Evolutionary conservation across 2,329 filamentous ascomycete species (phyloP).

Genomic region (Talaromyces sp.): DNA sequence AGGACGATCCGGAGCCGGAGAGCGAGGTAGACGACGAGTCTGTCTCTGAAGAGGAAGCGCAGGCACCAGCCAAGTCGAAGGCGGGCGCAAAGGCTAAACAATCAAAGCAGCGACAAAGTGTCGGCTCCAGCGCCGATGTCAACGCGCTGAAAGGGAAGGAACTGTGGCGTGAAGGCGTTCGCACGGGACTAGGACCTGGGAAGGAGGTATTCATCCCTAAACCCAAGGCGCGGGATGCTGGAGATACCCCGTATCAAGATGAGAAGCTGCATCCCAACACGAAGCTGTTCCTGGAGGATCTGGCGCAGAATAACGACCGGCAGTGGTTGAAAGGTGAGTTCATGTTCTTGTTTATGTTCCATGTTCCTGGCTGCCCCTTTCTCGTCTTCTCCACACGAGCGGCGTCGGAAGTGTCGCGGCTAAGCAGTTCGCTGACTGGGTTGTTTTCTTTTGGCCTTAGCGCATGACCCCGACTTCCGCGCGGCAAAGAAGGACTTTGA

Average conservation of each 20-base stretch:
- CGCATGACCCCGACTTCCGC: conserved; percentile 78
- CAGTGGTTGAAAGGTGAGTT: conserved; percentile 64
- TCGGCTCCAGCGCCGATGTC: background rate
- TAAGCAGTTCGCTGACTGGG: conserved; percentile 9
- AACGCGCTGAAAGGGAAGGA: conserved; percentile 46
- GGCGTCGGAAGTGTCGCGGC: background rate
- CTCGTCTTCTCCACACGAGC: background rate
- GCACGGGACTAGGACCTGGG: conserved; percentile 59
- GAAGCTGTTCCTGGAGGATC: conserved; percentile 61
- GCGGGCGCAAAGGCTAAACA: conserved; percentile 8
- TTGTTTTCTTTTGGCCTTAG: conserved; percentile 47
- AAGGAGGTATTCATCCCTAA: conserved; percentile 65
- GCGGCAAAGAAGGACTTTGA: conserved; percentile 79
- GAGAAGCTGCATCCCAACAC: conserved; percentile 66
- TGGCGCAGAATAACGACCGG: conserved; percentile 63
- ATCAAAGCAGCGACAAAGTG: background rate
- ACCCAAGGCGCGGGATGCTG: conserved; percentile 63
- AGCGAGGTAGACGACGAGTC: conserved; percentile 6
- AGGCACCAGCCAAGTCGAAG: background rate
- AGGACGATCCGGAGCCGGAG: conserved; percentile 14
- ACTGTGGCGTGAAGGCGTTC: conserved; percentile 60
- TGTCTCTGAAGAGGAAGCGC: conserved; percentile 9
- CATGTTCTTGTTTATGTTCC: background rate
- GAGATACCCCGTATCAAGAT: conserved; percentile 60
- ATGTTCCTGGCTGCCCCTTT: background rate